A percentile compares a stretch with the other conserved stretches of the same genome.
phyloP scores from a whole-genome alignment of 2,329 filamentous ascomycete species.

The Claviceps citrina region DNA sequence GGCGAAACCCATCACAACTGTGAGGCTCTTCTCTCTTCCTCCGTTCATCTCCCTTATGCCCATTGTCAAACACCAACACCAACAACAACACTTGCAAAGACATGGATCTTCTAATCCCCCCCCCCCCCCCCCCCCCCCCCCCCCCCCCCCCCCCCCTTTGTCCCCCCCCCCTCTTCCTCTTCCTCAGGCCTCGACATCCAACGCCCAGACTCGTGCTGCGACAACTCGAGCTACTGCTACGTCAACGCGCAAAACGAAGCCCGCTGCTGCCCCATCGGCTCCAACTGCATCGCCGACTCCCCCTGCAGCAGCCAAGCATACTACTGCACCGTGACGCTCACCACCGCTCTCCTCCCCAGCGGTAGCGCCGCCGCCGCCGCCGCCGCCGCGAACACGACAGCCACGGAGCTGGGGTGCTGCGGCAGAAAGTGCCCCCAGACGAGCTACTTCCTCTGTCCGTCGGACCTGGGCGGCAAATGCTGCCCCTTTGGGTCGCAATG shows the following conservation, averaged over 20 bases:
- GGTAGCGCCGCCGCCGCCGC: constrained; percentile 11
- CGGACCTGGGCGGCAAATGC: constrained; percentile 30
- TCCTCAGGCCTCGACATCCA: constrained; percentile 27
- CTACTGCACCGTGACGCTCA: constrained; percentile 19
- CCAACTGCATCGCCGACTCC: constrained; percentile 24
- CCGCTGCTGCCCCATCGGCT: constrained; percentile 28
- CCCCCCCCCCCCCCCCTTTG: not conserved
- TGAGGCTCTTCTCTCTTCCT: no score
- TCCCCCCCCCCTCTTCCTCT: not conserved
- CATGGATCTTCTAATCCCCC: no score
- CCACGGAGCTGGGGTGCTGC: constrained; percentile 22
- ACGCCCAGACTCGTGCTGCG: constrained; percentile 24
- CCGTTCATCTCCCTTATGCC: no score
- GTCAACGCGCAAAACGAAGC: constrained; percentile 18
- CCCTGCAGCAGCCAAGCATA: constrained; percentile 19
- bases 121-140: not conserved
- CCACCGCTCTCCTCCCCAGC: constrained; percentile 13
- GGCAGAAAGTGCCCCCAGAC: constrained; percentile 24
- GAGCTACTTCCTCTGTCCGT: constrained; percentile 30
- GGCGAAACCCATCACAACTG: constrained; percentile 16
- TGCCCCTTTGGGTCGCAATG: constrained; percentile 32
- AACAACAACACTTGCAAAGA: not conserved
- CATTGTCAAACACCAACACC: no score
- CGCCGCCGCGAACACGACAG: constrained; percentile 6
- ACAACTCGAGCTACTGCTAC: constrained; percentile 31